Percentiles rank a stretch among this genome's conserved stretches.
Conservation (phyloP, 1,284 basidiomycete species). For the Phaffia rhodozyma region DNA sequence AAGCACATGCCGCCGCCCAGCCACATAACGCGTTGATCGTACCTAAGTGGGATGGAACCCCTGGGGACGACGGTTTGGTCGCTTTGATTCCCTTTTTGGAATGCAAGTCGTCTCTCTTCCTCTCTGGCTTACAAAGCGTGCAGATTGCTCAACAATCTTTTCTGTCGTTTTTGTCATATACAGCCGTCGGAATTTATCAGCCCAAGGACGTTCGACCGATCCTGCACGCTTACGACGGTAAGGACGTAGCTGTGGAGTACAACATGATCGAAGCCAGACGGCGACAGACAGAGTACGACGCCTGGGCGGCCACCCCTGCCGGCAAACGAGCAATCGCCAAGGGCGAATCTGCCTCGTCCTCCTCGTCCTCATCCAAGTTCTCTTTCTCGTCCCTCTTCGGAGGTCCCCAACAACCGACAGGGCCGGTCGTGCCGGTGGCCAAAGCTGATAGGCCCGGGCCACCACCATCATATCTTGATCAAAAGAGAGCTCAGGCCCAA, state of each 20-base stretch:
- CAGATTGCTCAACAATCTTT: neutral
- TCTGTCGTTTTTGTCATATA: neutral
- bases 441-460: slow-evolving; percentile 14
- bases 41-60: slow-evolving; percentile 75
- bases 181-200: slow-evolving; percentile 77
- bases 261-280: slow-evolving; percentile 72
- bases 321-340: slow-evolving; percentile 8
- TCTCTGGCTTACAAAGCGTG: neutral
- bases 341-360: neutral
- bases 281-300: slow-evolving; percentile 11
- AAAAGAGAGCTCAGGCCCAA: slow-evolving; percentile 78
- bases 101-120: slow-evolving; percentile 45
- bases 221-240: slow-evolving; percentile 68
- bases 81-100: slow-evolving; percentile 94
- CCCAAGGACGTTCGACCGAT: slow-evolving; percentile 77
- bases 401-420: neutral
- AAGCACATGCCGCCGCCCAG: slow-evolving; percentile 58
- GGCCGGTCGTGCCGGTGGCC: neutral
- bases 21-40: slow-evolving; percentile 83
- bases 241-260: slow-evolving; percentile 80
- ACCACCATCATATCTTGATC: slow-evolving; percentile 66
- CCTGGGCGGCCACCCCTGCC: slow-evolving; percentile 5
- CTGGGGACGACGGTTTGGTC: slow-evolving; percentile 65
- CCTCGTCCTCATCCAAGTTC: slow-evolving; percentile 1
- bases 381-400: slow-evolving; percentile 9